Base-by-base conservation (phyloP, 441 rosid genomes). In the California macrophylla region DNA sequence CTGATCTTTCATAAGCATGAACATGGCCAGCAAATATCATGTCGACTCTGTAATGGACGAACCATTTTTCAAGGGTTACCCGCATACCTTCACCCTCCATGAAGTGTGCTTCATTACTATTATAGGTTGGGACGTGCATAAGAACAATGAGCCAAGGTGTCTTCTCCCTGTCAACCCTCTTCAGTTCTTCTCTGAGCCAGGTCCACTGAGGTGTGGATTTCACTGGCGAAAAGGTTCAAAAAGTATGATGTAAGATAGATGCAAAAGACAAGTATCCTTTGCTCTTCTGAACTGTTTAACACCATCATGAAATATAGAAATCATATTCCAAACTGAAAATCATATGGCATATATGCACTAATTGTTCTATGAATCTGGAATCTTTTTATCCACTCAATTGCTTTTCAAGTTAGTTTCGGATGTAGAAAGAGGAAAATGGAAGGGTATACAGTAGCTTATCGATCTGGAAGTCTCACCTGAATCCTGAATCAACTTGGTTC, bases 1-100 rank as follows among this genome's bases (percentile, higher is more conserved):
- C 93, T 66, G 91, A 88, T 88, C 91, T 82, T 78, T 88, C 93
- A 73, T 86, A 88, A 66, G 93, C 91, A 77, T 88, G 91, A 79
- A 85, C 93, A 70, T 88, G 93, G 36, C 89, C 93, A 66, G 89
- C 89, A 80, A 88, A 88, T 75, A 86, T 71, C 18, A 86, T 71
- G 75, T 85, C 91, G 64, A 86, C 91, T 85, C 73, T 88, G 72
- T 81, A 25, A 61, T 42, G 64, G 40, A 84, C 71, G 63, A 88
- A 88, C 91, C 91, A 86, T 71, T 78, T 69, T 79, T 88, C 91
- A 73, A 82, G 85, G 75, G 78, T 88, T 68, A 82, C 81, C 66
- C 89, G 78, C 91, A 86, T 86, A 75, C 91, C 84, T 83, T 85
- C 93, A 54, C 91, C 93, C 79, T 86, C 91, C 89, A 75, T 86